These are phyloP conservation scores for Ceratobasidium sp. DNA, from an alignment of 1,284 basidiomycete species.

Conservation along the genomic window DNA sequence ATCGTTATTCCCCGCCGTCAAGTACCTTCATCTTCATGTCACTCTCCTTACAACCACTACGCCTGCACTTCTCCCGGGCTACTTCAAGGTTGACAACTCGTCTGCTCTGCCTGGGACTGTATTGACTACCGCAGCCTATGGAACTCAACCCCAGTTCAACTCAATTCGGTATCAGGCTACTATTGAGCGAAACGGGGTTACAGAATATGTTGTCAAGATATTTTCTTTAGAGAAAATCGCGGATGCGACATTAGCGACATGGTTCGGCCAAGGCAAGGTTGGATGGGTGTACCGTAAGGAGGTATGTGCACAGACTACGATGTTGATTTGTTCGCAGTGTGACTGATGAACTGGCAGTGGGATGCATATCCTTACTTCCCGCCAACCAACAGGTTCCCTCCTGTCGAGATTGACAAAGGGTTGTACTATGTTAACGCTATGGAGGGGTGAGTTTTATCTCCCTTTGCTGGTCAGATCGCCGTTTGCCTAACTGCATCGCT, in stretches of 20 bases:
- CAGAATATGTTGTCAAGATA: conserved; percentile 86
- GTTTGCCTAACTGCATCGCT: background rate
- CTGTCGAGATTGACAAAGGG: conserved; percentile 79
- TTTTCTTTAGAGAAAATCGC: conserved; percentile 79
- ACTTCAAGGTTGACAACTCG: conserved; percentile 74
- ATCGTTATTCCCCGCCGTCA: conserved; percentile 43
- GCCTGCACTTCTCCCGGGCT: conserved; percentile 72
- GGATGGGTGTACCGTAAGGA: conserved; percentile 89
- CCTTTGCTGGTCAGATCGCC: conserved; percentile 28
- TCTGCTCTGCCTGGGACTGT: conserved; percentile 75
- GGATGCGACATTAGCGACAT: conserved; percentile 75
- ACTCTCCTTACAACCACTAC: conserved; percentile 88
- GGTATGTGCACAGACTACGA: conserved; percentile 55
- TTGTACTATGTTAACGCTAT: conserved; percentile 93
- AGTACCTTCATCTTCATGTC: conserved; percentile 88
- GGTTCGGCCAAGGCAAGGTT: conserved; percentile 75
- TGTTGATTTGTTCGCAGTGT: background rate
- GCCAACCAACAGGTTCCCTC: conserved; percentile 78
- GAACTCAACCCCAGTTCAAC: conserved; percentile 84
- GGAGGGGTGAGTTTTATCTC: conserved; percentile 74
- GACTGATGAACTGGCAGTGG: conserved; percentile 66
- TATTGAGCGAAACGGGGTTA: conserved; percentile 53
- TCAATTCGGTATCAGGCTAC: conserved; percentile 87
- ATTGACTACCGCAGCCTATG: conserved; percentile 75
- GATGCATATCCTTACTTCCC: conserved; percentile 81